A percentile compares a stretch with the other conserved stretches of the same genome.
phyloP scores from a whole-genome alignment of 2,329 filamentous ascomycete genomes.

The Fusarium gaditjirri region DNA sequence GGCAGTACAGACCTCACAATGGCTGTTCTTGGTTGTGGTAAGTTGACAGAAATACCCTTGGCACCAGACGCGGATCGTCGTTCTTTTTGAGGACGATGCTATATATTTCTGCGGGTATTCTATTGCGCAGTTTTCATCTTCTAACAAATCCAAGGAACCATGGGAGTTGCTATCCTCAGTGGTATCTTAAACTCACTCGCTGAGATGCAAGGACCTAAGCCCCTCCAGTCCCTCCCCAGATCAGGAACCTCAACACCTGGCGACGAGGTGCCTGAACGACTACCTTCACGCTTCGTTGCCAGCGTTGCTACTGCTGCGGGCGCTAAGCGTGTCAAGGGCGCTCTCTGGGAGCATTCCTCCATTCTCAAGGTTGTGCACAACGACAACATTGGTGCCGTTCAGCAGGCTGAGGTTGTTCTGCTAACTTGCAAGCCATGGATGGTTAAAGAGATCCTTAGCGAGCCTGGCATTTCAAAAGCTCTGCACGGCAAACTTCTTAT shows the following conservation, averaged over 20 bases:
- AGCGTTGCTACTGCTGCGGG: constrained; percentile 79
- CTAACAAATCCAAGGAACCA: constrained; percentile 71
- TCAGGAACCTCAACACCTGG: constrained; percentile 57
- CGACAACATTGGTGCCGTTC: constrained; percentile 75
- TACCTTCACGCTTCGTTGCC: constrained; percentile 82
- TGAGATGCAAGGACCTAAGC: constrained; percentile 59
- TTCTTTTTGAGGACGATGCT: background rate
- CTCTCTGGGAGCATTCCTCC: constrained; percentile 71
- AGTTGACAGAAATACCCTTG: constrained; percentile 45
- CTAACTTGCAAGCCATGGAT: constrained; percentile 85
- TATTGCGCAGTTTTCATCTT: background rate
- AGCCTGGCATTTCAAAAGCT: constrained; percentile 75
- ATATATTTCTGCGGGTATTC: background rate
- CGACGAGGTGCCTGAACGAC: constrained; percentile 63
- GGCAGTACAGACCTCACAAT: constrained; percentile 69
- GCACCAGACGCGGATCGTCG: background rate
- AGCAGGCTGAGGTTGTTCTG: constrained; percentile 77
- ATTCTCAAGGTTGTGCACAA: constrained; percentile 75
- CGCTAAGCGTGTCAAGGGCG: constrained; percentile 73
- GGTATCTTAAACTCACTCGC: constrained; percentile 80
- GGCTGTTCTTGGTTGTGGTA: constrained; percentile 85
- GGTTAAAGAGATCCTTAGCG: constrained; percentile 73
- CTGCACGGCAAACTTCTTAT: constrained; percentile 84
- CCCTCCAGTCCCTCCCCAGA: constrained; percentile 53
- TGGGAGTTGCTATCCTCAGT: constrained; percentile 86